Conservation (phyloP, 805 yeast species). For the Danielozyma ontarioensis region DNA sequence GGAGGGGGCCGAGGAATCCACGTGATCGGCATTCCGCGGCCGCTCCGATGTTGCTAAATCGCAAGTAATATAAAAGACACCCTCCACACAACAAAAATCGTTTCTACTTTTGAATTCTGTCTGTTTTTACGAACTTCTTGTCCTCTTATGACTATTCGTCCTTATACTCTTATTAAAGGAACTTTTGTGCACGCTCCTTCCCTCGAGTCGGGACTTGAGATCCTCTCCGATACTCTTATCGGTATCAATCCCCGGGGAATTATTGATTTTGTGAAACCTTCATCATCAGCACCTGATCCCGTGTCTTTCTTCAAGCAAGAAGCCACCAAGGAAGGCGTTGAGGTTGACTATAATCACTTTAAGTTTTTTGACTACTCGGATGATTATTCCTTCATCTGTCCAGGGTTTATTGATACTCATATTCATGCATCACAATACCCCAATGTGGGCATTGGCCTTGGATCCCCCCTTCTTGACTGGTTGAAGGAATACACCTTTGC, state of each 20-base stretch:
- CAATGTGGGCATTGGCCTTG: constrained; percentile 63
- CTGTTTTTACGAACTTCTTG: too few relatives aligned
- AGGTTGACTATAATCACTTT: background rate
- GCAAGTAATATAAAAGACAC: too few relatives aligned
- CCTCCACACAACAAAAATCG: too few relatives aligned
- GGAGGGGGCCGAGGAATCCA: too few relatives aligned
- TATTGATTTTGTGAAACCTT: constrained; percentile 35
- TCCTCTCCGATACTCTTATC: constrained; percentile 49
- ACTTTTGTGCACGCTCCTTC: constrained; percentile 70
- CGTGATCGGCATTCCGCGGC: too few relatives aligned
- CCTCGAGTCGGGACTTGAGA: constrained; percentile 47
- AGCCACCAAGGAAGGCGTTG: background rate
- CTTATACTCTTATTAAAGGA: constrained; percentile 54
- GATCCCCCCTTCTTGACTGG: constrained; percentile 86
- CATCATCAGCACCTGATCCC: constrained; percentile 11
- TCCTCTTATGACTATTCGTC: too few relatives aligned
- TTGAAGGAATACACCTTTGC: constrained; percentile 84
- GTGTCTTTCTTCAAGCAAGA: constrained; percentile 13
- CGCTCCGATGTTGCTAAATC: too few relatives aligned
- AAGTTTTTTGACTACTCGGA: constrained; percentile 24
- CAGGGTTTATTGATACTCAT: constrained; percentile 43
- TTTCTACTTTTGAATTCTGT: too few relatives aligned
- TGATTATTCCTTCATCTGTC: constrained; percentile 56
- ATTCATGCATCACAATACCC: constrained; percentile 44
- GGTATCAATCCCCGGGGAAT: constrained; percentile 60